Percentiles rank a stretch among this genome's conserved stretches.
phyloP scores from a whole-genome alignment of 2,329 filamentous ascomycete genomes.

The Colletotrichum camelliae region DNA sequence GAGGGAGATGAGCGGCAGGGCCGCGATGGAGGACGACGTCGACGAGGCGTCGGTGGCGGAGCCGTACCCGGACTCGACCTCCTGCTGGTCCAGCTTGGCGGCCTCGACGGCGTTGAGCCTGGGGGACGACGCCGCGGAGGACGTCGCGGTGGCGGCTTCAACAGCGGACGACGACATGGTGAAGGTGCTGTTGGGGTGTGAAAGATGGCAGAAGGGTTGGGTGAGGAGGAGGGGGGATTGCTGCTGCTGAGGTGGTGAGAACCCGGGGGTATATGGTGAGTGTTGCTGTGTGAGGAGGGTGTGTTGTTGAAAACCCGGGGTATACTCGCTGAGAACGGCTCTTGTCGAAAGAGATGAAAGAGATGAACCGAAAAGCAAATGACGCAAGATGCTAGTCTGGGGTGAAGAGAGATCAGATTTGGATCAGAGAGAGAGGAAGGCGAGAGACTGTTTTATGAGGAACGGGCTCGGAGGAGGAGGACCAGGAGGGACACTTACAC shows the following conservation, averaged over 20 bases:
- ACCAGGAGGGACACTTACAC: slow-evolving; percentile 15
- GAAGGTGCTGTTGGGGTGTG: slow-evolving; percentile 32
- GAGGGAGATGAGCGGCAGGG: slow-evolving; percentile 81
- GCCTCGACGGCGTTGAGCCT: slow-evolving; percentile 37
- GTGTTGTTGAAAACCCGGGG: slow-evolving; percentile 16
- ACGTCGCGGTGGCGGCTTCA: slow-evolving; percentile 34
- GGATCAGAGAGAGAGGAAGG: not conserved
- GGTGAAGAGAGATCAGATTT: not conserved
- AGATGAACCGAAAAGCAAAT: slow-evolving; percentile 7
- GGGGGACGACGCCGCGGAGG: slow-evolving; percentile 45
- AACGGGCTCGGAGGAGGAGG: not conserved
- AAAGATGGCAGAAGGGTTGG: slow-evolving; percentile 7
- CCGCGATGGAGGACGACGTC: slow-evolving; percentile 61
- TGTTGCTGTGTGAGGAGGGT: not conserved
- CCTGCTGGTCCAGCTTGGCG: slow-evolving; percentile 47
- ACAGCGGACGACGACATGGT: slow-evolving; percentile 38
- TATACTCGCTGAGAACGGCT: slow-evolving; percentile 7
- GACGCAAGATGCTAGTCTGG: slow-evolving; percentile 19
- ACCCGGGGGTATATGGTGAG: not conserved
- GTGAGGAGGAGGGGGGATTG: not conserved
- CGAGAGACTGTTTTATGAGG: slow-evolving; percentile 22
- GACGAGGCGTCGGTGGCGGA: slow-evolving; percentile 45
- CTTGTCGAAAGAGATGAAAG: slow-evolving; percentile 8
- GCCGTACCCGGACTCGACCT: slow-evolving; percentile 85
- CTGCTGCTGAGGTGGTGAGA: not conserved